These are phyloP conservation scores for Symbiodinium pilosum DNA, from an alignment of 73 alveolate genomes.

Conservation along the genomic window DNA sequence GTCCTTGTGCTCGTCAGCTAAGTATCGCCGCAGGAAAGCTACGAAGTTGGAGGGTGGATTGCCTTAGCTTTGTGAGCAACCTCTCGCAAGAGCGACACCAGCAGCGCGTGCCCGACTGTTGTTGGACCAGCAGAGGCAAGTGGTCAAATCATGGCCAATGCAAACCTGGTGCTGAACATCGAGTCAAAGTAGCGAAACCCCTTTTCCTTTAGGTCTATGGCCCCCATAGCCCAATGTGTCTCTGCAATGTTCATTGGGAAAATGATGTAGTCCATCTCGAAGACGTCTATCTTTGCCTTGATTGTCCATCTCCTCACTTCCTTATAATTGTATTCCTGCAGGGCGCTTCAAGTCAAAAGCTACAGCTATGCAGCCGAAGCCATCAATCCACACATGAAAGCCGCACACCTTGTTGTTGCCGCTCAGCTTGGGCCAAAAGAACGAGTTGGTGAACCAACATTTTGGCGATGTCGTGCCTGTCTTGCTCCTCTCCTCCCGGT, in stretches of 20 bases:
- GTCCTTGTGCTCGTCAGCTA: constrained; percentile 79
- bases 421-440: constrained; percentile 94
- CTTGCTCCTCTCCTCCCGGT: constrained; percentile 60
- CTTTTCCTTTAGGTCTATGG: constrained; percentile 68
- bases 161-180: constrained; percentile 32
- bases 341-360: background rate
- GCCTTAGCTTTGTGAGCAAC: constrained; percentile 19
- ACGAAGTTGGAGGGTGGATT: constrained; percentile 89
- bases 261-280: constrained; percentile 41
- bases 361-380: background rate
- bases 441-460: constrained; percentile 89
- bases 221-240: constrained; percentile 86
- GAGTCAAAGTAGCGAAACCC: constrained; percentile 90
- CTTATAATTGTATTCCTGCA: constrained; percentile 72
- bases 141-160: background rate
- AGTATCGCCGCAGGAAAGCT: constrained; percentile 68
- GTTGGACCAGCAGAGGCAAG: no score
- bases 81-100: no score
- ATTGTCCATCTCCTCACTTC: constrained; percentile 85
- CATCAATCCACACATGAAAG: background rate
- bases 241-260: constrained; percentile 89
- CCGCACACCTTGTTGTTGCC: constrained; percentile 54
- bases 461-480: constrained; percentile 44
- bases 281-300: constrained; percentile 86
- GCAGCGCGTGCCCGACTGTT: no score